phyloP scores from a whole-genome alignment of 768 basidiomycete genomes.

The Chalciporus chontae region DNA sequence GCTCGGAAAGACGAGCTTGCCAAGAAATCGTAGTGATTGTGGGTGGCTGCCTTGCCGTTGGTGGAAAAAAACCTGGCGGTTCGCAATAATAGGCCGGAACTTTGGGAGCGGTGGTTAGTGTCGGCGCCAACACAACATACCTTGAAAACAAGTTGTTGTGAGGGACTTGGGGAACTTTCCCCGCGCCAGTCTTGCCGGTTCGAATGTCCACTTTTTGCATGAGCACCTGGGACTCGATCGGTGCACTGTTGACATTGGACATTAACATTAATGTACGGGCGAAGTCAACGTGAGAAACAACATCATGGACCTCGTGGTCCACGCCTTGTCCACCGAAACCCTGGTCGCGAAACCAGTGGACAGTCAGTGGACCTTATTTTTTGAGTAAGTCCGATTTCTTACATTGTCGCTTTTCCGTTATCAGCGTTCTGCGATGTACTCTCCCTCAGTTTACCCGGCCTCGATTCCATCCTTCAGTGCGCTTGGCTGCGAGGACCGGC shows the following conservation, averaged over 20 bases:
- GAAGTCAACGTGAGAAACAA: not conserved
- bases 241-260: too few relatives aligned
- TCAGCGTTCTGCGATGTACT: not conserved
- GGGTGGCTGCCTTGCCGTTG: not conserved
- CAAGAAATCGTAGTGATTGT: too few relatives aligned
- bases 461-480: not conserved
- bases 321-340: constrained; percentile 1
- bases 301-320: constrained; percentile 6
- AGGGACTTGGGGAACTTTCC: too few relatives aligned
- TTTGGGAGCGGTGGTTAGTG: too few relatives aligned
- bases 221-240: too few relatives aligned
- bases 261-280: too few relatives aligned
- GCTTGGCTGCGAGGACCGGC: not conserved
- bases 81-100: too few relatives aligned
- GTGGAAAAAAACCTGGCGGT: too few relatives aligned
- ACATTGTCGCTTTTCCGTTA: not conserved
- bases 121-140: too few relatives aligned
- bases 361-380: not conserved
- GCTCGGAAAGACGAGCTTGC: not conserved
- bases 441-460: not conserved
- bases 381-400: not conserved
- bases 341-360: not conserved
- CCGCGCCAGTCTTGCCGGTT: too few relatives aligned
- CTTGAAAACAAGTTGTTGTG: too few relatives aligned
- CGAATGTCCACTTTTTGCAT: too few relatives aligned